phyloP scores from a whole-genome alignment of 2,329 filamentous ascomycete species.

The Ceratocystiopsis brevicomis region DNA sequence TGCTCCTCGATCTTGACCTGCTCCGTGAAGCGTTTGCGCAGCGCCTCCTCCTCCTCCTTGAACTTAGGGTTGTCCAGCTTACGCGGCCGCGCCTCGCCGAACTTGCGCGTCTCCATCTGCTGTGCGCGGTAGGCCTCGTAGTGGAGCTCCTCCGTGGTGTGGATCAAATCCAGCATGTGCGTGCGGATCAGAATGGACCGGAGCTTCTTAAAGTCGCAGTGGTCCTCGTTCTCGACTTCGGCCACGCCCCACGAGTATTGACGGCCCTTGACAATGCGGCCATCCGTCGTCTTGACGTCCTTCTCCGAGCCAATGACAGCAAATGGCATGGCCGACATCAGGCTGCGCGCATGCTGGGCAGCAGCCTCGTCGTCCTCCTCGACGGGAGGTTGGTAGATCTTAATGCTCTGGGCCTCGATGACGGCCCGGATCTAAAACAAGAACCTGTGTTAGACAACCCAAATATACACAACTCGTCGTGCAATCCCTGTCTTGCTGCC shows the following conservation, averaged over 20 bases:
- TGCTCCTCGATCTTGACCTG: constrained; percentile 99
- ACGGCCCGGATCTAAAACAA: constrained; percentile 63
- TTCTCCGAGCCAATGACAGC: constrained; percentile 98
- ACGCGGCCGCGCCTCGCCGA: constrained; percentile 87
- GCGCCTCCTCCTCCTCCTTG: constrained; percentile 97
- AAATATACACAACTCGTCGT: too few relatives aligned
- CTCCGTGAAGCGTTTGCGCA: constrained; percentile 97
- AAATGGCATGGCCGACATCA: constrained; percentile 96
- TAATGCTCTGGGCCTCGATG: constrained; percentile 96
- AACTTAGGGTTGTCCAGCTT: constrained; percentile 99
- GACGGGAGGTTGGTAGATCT: constrained; percentile 94
- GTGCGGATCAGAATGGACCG: constrained; percentile 96
- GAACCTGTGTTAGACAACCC: not conserved
- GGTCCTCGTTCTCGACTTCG: constrained; percentile 98
- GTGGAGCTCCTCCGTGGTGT: constrained; percentile 97
- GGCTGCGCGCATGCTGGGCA: constrained; percentile 78
- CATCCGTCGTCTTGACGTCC: constrained; percentile 91
- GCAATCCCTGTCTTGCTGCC: too few relatives aligned
- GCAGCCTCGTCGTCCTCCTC: constrained; percentile 97
- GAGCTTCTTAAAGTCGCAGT: constrained; percentile 99
- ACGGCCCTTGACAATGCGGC: constrained; percentile 93
- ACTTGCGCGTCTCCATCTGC: constrained; percentile 99
- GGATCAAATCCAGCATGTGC: constrained; percentile 98
- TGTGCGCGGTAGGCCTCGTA: constrained; percentile 98
- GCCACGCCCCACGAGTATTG: constrained; percentile 99